Conservation (phyloP, 2,329 filamentous ascomycete species). For the Hymenoscyphus linearis region DNA sequence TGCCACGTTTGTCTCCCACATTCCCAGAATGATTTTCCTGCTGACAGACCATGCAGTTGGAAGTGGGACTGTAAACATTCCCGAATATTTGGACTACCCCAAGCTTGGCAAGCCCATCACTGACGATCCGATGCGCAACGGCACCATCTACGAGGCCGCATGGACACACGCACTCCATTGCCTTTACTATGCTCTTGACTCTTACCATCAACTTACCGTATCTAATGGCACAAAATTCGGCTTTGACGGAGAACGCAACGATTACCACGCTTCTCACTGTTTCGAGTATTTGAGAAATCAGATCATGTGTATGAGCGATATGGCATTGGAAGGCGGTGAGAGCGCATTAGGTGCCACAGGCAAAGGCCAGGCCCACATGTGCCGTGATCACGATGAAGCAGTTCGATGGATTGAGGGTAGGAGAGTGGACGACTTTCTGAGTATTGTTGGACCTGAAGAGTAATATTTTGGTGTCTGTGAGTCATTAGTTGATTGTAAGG, state of each 20-base stretch:
- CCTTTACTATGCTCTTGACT: slow-evolving; percentile 32
- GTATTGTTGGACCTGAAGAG: slow-evolving; percentile 28
- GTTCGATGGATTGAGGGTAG: slow-evolving; percentile 31
- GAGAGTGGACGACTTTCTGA: slow-evolving; percentile 32
- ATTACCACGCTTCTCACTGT: slow-evolving; percentile 30
- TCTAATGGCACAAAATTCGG: slow-evolving; percentile 23
- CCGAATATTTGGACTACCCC: slow-evolving; percentile 29
- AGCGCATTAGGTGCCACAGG: slow-evolving; percentile 25
- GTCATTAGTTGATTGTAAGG: too few species aligned
- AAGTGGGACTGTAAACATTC: slow-evolving; percentile 31
- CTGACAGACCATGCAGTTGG: slow-evolving; percentile 22
- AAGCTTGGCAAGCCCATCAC: slow-evolving; percentile 31
- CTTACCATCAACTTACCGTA: slow-evolving; percentile 32
- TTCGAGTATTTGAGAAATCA: slow-evolving; percentile 33
- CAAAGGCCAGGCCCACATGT: slow-evolving; percentile 31
- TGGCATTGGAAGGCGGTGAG: slow-evolving; percentile 32
- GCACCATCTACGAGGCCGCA: slow-evolving; percentile 31
- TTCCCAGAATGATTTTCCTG: neutral
- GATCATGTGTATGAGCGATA: slow-evolving; percentile 32
- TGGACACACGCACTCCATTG: slow-evolving; percentile 34
- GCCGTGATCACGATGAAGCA: slow-evolving; percentile 30
- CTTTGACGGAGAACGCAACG: slow-evolving; percentile 26
- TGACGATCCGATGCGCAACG: slow-evolving; percentile 29
- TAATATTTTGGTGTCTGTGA: too few species aligned
- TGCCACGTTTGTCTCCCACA: slow-evolving; percentile 26